Percentiles rank a stretch among this genome's conserved stretches.
phyloP scores from a whole-genome alignment of 1,284 basidiomycete genomes.

The Ustilago sp. region DNA sequence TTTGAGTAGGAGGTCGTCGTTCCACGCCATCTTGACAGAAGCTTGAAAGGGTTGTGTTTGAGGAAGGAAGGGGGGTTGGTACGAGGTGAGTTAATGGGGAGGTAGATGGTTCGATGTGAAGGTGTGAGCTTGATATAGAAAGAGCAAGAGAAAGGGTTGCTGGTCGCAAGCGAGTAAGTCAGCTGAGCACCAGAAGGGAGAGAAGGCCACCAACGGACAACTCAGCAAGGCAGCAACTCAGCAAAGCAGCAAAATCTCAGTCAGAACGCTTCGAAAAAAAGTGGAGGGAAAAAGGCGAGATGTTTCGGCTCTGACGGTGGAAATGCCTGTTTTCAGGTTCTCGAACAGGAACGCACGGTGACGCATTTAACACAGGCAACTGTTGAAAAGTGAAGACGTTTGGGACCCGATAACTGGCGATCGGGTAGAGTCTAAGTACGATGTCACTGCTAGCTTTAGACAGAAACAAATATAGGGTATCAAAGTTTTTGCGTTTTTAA shows the following conservation, averaged over 20 bases:
- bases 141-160: background rate
- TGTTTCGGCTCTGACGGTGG: constrained; percentile 1
- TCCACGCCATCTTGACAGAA: constrained; percentile 47
- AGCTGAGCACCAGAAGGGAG: background rate
- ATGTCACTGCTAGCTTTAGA: too few relatives aligned
- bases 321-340: background rate
- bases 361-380: constrained; percentile 15
- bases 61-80: background rate
- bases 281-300: background rate
- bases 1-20: constrained; percentile 69
- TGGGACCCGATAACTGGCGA: too few relatives aligned
- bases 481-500: too few relatives aligned
- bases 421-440: too few relatives aligned
- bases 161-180: background rate
- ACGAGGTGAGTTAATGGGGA: background rate
- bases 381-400: too few relatives aligned
- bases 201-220: background rate
- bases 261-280: background rate
- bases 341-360: constrained; percentile 22
- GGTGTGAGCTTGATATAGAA: background rate
- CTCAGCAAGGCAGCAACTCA: background rate
- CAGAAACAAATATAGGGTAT: too few relatives aligned
- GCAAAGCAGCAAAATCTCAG: background rate
- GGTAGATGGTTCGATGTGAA: background rate
- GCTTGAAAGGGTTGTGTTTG: background rate